Evolutionary conservation across 2,329 filamentous ascomycete genomes (phyloP).

Genomic region (Fusarium staphyleae): DNA sequence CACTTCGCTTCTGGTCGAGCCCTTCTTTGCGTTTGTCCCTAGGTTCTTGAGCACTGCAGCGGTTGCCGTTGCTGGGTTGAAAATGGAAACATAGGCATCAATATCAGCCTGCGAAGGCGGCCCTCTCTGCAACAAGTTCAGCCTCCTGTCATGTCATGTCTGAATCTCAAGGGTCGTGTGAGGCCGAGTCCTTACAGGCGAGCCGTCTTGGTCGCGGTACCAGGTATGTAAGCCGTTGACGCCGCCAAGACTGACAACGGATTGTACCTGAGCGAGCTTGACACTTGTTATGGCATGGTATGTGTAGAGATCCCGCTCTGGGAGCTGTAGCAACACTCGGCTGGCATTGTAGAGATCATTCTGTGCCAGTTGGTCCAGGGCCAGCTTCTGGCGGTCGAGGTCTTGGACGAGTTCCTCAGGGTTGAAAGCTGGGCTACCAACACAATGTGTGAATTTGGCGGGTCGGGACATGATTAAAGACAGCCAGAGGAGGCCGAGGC

Average conservation of each 20-base stretch:
- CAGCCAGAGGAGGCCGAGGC: slow-evolving; percentile 1
- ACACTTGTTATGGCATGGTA: slow-evolving; percentile 62
- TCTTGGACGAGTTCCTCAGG: slow-evolving; percentile 52
- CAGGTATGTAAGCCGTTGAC: slow-evolving; percentile 57
- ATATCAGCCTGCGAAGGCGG: slow-evolving; percentile 65
- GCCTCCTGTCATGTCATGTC: slow-evolving; percentile 1
- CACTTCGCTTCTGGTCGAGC: slow-evolving; percentile 64
- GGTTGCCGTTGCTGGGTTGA: slow-evolving; percentile 66
- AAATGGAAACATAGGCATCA: slow-evolving; percentile 71
- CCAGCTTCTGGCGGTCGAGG: slow-evolving; percentile 47
- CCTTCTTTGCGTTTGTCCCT: slow-evolving; percentile 68
- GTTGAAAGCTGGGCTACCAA: slow-evolving; percentile 54
- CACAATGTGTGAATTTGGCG: slow-evolving; percentile 49
- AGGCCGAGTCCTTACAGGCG: slow-evolving; percentile 41
- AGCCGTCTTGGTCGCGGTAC: slow-evolving; percentile 52
- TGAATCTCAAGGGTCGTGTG: not conserved
- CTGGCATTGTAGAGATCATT: slow-evolving; percentile 57
- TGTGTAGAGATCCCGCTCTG: slow-evolving; percentile 54
- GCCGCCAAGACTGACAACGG: slow-evolving; percentile 52
- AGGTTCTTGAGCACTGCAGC: slow-evolving; percentile 68
- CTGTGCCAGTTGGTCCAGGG: slow-evolving; percentile 48
- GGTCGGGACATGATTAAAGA: slow-evolving; percentile 39
- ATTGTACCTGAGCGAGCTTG: slow-evolving; percentile 57
- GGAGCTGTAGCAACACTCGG: slow-evolving; percentile 53
- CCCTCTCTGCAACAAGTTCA: slow-evolving; percentile 45